Base-by-base conservation (phyloP, 768 basidiomycete genomes). In the Phlegmacium glaucopus region DNA sequence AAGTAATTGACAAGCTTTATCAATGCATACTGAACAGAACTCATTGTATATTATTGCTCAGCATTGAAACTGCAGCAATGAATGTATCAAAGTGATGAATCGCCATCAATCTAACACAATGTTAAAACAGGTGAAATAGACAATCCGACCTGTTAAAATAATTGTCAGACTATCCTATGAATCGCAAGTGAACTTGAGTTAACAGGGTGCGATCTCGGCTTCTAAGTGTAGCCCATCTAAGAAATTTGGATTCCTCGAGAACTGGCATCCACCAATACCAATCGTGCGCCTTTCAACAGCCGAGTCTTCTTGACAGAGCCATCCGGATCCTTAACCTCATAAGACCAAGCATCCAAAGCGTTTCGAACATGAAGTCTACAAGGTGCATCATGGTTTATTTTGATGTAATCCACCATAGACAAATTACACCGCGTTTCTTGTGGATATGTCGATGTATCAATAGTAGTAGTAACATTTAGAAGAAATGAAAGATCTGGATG, bases 351-450 rank as follows among this genome's bases (percentile, higher is more conserved):
- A 57, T 82, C 75, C 38, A 84, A 61, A 27, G 78, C 53, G 47
- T 67, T 73, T 38, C 82, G 71, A 11, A 84, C 59, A 50, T 65
- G 61, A 61, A 81, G 70, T 6, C 78, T 69, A 52, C 71, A 66
- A 30, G 59, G 51, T 26, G 73, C 70, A 51, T 82, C 79, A 55
- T 82, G 80, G 59, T 81, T 82, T 28, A 84, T 61, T 59, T 80
- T 82, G 66, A 84, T 75, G 53, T 77, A 68, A 55, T 83, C 80
- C 37, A 67, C 57, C 7, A 48, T 47, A 30, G 65, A 63, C 41
- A 76, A 11, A 34, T 10, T 11, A 6, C 10, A 11, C 45, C 15
- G 56, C 56, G 26, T 42, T 28, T 34, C 51, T 60, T 9, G 18
- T 22, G 6, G 39, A n/a, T 28, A 28, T 16, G n/a, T 4, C 12